Evolutionary conservation across 805 yeast genomes (phyloP), one percentile per base, ranked within the genome.

Genomic region (Ogataea nitratoaversa): DNA sequence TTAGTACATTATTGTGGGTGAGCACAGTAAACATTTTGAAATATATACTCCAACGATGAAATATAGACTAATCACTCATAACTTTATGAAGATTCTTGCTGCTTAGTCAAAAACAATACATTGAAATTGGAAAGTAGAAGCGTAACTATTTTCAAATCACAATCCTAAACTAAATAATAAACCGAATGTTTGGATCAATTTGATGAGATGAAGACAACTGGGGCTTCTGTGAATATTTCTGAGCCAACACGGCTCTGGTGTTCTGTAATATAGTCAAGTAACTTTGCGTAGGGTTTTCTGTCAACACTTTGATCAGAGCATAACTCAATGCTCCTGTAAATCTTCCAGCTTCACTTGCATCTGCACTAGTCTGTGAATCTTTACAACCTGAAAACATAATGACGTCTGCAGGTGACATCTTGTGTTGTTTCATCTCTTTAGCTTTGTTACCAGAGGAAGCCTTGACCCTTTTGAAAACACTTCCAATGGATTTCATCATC

Each of bases 241-340:
- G 72, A 17, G 67, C 56, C 67, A 87, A 69, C 31, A 78, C 76
- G 23, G 67, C 57, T 56, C 96, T 72, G 76, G 84, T 79, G 47
- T 79, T 77, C 60, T 84, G 83, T 58, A 87, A 66, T 43, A 87
- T 66, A 4, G 86, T 70, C 40, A 85, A 53, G 54, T 82, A 87
- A 17, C 82, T 71, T 63, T 84, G 93, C 49, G 73, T 71, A 7
- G 85, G 81, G 53, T 78, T 76, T 36, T 70, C 65, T 19, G 64
- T 52, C 67, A 86, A 63, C 8, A 84, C 90, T 44, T 71, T 68
- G 34, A 84, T 69, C 53, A 87, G 84, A 1, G 95, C 82, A 64
- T 78, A 84, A 19, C 89, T 81, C 85, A 86, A 82, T 4, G 95
- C 95, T 42, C 95, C 95, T 0, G 93, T 84, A 31, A 79, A 75